Evolutionary conservation across 768 basidiomycete species (phyloP).

Genomic region (Termitomyces sp.): DNA sequence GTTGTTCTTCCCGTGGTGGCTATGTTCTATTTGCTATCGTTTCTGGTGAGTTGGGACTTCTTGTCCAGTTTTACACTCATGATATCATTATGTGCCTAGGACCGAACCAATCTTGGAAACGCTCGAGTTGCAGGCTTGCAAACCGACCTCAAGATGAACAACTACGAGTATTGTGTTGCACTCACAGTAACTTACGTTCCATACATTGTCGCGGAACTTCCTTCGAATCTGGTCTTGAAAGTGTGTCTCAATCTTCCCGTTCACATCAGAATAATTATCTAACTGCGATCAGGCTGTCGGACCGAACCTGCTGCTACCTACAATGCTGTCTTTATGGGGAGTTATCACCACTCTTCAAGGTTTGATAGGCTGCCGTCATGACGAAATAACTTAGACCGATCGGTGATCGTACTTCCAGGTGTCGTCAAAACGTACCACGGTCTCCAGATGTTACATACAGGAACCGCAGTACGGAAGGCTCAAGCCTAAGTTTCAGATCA

Average conservation of each 20-base stretch:
- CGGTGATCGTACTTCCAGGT: conserved; percentile 27
- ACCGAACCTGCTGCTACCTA: conserved; percentile 30
- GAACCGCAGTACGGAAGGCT: too few species aligned
- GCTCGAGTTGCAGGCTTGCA: conserved; percentile 3
- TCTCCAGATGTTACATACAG: too few species aligned
- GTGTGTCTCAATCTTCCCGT: not conserved
- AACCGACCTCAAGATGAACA: conserved; percentile 4
- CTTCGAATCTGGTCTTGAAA: conserved; percentile 1
- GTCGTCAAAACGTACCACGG: conserved; percentile 45
- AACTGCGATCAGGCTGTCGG: not conserved
- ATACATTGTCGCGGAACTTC: conserved; percentile 1
- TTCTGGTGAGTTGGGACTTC: conserved; percentile 27
- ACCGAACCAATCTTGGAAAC: conserved; percentile 4
- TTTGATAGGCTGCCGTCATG: conserved; percentile 15
- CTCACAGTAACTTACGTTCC: conserved; percentile 1
- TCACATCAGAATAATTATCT: not conserved
- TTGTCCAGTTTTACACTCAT: conserved; percentile 48
- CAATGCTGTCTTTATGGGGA: conserved; percentile 69
- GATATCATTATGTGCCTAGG: not conserved
- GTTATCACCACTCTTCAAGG: conserved; percentile 63
- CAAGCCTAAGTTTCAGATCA: too few species aligned
- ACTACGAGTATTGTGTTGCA: conserved; percentile 1
- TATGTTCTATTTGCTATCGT: conserved; percentile 37
- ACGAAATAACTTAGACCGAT: not conserved
- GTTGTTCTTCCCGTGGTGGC: conserved; percentile 34